phyloP scores from a whole-genome alignment of 2,329 filamentous ascomycete species.

The Claviceps paspali region DNA sequence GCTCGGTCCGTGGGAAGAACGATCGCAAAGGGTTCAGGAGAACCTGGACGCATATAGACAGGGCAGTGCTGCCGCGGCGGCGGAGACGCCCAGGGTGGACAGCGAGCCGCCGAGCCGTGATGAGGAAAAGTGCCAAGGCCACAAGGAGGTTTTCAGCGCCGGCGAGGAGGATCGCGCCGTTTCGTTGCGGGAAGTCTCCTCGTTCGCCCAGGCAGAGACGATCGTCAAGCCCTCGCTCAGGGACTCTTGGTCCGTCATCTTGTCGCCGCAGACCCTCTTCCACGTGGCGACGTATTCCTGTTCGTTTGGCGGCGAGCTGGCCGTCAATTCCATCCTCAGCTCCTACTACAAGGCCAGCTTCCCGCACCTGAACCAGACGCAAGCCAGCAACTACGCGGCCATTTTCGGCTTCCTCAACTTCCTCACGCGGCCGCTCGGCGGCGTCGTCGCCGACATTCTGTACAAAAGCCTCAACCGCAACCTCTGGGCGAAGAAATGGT shows the following conservation, averaged over 20 bases:
- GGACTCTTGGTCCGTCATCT: conserved; percentile 28
- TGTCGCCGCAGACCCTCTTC: conserved; percentile 39
- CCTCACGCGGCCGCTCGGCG: conserved; percentile 50
- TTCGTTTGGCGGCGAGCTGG: conserved; percentile 47
- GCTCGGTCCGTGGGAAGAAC: conserved; percentile 65
- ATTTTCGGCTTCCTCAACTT: conserved; percentile 67
- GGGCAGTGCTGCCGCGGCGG: conserved; percentile 25
- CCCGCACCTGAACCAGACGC: conserved; percentile 38
- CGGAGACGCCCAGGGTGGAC: conserved; percentile 35
- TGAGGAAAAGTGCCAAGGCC: conserved; percentile 13
- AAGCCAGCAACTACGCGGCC: conserved; percentile 45
- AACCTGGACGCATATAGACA: conserved; percentile 32
- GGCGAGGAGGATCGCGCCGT: conserved; percentile 30
- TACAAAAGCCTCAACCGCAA: conserved; percentile 24
- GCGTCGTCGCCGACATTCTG: conserved; percentile 36
- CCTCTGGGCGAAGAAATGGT: conserved; percentile 26
- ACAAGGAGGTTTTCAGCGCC: conserved; percentile 9
- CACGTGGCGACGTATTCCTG: conserved; percentile 43
- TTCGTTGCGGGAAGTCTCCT: conserved; percentile 35
- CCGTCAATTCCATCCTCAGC: conserved; percentile 44
- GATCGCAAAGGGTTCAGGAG: conserved; percentile 41
- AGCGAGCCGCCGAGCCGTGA: conserved; percentile 21
- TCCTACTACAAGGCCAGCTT: conserved; percentile 47
- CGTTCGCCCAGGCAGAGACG: conserved; percentile 36
- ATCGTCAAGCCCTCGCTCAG: conserved; percentile 40